phyloP scores from a whole-genome alignment of 345 rosid species.

The Fremontodendron californicum region DNA sequence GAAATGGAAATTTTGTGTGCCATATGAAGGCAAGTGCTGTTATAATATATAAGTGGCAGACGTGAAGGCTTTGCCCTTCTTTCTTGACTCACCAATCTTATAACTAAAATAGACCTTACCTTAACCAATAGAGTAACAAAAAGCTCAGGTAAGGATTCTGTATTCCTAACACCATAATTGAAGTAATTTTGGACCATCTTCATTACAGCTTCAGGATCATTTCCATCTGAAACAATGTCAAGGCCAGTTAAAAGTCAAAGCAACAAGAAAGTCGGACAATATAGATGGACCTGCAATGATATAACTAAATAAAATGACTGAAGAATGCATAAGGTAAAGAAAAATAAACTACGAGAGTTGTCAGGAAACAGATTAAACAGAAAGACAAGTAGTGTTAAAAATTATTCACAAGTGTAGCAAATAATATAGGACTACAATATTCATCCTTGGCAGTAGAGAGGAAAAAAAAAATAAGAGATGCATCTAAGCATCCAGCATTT shows the following conservation, averaged over 20 bases:
- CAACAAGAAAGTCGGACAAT: background rate
- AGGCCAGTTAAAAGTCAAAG: background rate
- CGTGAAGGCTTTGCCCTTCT: background rate
- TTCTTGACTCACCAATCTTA: background rate
- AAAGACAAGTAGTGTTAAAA: background rate
- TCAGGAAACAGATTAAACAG: background rate
- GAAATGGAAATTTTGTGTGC: background rate
- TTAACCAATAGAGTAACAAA: slow-evolving; percentile 30
- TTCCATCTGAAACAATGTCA: slow-evolving; percentile 38
- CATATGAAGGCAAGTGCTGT: background rate
- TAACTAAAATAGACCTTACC: slow-evolving; percentile 22
- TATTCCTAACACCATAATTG: slow-evolving; percentile 41
- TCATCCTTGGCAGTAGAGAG: background rate
- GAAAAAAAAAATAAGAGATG: background rate
- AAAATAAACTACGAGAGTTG: background rate
- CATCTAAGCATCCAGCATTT: background rate
- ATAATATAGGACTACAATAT: background rate
- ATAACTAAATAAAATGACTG: background rate
- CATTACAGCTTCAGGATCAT: slow-evolving; percentile 31
- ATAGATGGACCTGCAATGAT: background rate
- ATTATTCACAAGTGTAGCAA: background rate
- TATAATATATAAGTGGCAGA: background rate
- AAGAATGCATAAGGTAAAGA: background rate
- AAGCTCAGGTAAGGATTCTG: slow-evolving; percentile 39
- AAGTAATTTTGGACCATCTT: slow-evolving; percentile 30